Evolutionary conservation across 805 yeast genomes (phyloP).

Genomic region (Candida coquimbonensis): DNA sequence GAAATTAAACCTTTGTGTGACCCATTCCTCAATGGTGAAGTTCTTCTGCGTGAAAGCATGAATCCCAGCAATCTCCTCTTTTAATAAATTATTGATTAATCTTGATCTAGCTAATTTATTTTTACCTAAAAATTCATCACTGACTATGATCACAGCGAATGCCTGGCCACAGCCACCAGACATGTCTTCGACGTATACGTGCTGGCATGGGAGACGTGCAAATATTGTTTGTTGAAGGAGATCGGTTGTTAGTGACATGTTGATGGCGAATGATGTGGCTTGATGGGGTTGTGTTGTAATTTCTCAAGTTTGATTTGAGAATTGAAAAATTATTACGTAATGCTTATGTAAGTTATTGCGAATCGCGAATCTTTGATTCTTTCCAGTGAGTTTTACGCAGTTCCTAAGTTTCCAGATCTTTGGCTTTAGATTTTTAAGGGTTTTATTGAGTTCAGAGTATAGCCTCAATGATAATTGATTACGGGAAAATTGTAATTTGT

Average conservation of each 20-base stretch:
- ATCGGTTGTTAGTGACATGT: conserved; percentile 5
- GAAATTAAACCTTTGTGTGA: conserved; percentile 17
- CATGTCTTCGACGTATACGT: conserved; percentile 70
- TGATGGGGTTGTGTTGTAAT: too few relatives aligned
- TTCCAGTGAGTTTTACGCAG: too few relatives aligned
- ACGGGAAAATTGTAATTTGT: too few relatives aligned
- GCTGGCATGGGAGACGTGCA: conserved; percentile 6
- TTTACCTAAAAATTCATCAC: conserved; percentile 65
- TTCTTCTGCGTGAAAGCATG: conserved; percentile 96
- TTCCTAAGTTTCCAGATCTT: too few relatives aligned
- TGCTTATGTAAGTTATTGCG: too few relatives aligned
- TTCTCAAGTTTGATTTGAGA: too few relatives aligned
- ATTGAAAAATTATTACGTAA: too few relatives aligned
- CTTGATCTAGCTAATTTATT: conserved; percentile 84
- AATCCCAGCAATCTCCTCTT: conserved; percentile 77
- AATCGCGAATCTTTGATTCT: too few relatives aligned
- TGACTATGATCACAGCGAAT: conserved; percentile 85
- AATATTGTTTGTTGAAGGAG: conserved; percentile 4
- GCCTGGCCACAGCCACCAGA: conserved; percentile 95
- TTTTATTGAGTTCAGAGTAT: too few relatives aligned
- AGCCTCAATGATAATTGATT: too few relatives aligned
- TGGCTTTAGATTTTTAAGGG: too few relatives aligned
- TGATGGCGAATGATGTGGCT: too few relatives aligned
- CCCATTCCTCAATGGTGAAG: conserved; percentile 89
- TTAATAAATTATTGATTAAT: conserved; percentile 69